These are phyloP conservation scores for Phytophthora sp. DNA, from an alignment of 352 stramenopile genomes.

Conservation along the genomic window DNA sequence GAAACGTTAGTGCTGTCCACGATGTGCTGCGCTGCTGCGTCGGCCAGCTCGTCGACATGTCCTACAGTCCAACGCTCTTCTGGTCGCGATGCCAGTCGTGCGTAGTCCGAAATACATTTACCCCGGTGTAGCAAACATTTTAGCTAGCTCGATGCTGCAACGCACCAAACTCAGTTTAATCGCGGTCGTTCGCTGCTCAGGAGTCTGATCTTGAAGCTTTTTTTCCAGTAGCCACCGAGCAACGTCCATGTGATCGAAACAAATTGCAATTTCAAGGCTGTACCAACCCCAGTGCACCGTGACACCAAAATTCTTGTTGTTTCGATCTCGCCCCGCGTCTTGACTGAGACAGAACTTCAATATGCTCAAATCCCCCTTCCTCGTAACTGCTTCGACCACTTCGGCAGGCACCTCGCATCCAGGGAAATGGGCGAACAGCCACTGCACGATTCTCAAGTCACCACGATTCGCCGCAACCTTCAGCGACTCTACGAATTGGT, in stretches of 20 bases:
- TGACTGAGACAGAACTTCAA: not conserved
- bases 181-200: too few relatives aligned
- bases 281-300: not conserved
- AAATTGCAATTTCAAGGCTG: not conserved
- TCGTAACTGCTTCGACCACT: not conserved
- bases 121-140: too few relatives aligned
- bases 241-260: not conserved
- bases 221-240: not conserved
- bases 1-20: too few relatives aligned
- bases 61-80: too few relatives aligned
- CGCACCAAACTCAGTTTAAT: too few relatives aligned
- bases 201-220: not conserved
- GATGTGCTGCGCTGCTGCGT: too few relatives aligned
- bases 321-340: not conserved
- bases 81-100: too few relatives aligned
- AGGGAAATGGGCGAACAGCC: not conserved
- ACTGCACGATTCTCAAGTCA: not conserved
- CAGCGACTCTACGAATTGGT: not conserved
- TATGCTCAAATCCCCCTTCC: not conserved
- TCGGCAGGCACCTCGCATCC: not conserved
- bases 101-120: too few relatives aligned
- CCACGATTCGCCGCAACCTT: not conserved
- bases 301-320: too few relatives aligned
- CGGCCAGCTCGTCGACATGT: too few relatives aligned
- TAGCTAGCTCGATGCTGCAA: too few relatives aligned